A percentile compares a stretch with the other conserved stretches of the same genome.
These are phyloP conservation scores for Silene conica DNA, from an alignment of 148 eudicot species.

Conservation along the genomic window DNA sequence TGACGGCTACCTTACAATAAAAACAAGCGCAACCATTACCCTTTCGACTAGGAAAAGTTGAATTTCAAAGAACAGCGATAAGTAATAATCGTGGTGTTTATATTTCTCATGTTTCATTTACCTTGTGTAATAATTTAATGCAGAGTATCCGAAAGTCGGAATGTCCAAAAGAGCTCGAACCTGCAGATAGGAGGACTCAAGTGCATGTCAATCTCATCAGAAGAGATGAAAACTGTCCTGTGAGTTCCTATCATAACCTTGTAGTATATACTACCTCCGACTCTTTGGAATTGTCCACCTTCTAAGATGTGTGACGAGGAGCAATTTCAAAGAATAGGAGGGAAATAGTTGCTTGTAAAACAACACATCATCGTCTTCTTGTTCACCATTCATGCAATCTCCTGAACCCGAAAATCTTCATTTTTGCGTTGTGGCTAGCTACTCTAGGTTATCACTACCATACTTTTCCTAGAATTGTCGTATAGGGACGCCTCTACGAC, in stretches of 20 bases:
- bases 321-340: too few relatives aligned
- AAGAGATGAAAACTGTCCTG: conserved; percentile 50
- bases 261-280: neutral
- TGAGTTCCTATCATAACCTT: conserved; percentile 26
- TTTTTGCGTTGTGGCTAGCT: too few relatives aligned
- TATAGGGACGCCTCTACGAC: too few relatives aligned
- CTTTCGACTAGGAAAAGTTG: neutral
- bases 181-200: conserved; percentile 44
- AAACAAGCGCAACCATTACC: neutral
- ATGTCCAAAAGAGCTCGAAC: conserved; percentile 66
- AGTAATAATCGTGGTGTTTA: neutral
- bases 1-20: too few relatives aligned
- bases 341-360: neutral
- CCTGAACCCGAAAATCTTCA: neutral
- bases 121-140: conserved; percentile 8
- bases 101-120: neutral
- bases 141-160: conserved; percentile 59
- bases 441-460: too few relatives aligned
- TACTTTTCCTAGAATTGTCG: too few relatives aligned
- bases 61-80: neutral
- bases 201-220: conserved; percentile 58
- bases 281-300: too few relatives aligned
- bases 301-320: too few relatives aligned
- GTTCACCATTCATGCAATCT: neutral
- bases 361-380: neutral